These are phyloP conservation scores for Fusarium paranaense DNA, from an alignment of 2,329 filamentous ascomycete species.

Conservation along the genomic window DNA sequence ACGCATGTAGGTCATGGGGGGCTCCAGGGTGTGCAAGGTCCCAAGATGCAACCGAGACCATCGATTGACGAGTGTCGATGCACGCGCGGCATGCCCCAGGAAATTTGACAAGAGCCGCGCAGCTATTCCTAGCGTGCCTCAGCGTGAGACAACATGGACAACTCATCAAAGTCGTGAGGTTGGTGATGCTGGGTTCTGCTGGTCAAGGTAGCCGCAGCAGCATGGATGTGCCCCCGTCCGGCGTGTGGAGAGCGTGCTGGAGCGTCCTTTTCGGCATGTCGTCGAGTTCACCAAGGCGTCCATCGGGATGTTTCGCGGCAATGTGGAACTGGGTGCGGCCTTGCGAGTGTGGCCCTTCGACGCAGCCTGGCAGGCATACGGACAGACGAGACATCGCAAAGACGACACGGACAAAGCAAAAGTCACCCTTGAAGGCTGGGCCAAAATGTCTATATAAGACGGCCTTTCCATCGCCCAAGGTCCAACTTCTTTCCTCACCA, in stretches of 20 bases:
- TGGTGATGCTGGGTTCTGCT: slow-evolving; percentile 24
- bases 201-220: slow-evolving; percentile 9
- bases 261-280: background rate
- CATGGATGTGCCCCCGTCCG: background rate
- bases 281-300: slow-evolving; percentile 6
- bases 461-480: slow-evolving; percentile 21
- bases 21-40: background rate
- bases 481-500: slow-evolving; percentile 33
- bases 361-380: background rate
- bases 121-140: slow-evolving; percentile 30
- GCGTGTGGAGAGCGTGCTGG: background rate
- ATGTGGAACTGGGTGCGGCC: slow-evolving; percentile 11
- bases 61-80: slow-evolving; percentile 4
- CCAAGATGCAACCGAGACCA: background rate
- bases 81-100: slow-evolving; percentile 20
- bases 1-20: background rate
- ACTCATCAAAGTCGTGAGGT: slow-evolving; percentile 37
- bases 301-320: slow-evolving; percentile 35
- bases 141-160: slow-evolving; percentile 41
- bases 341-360: background rate
- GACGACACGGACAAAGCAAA: slow-evolving; percentile 9
- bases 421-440: slow-evolving; percentile 8
- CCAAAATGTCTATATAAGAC: slow-evolving; percentile 42
- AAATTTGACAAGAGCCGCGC: slow-evolving; percentile 26
- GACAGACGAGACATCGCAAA: slow-evolving; percentile 13